These are phyloP conservation scores for Nakazawaea ernobii DNA, from an alignment of 805 yeast genomes.

Conservation along the genomic window DNA sequence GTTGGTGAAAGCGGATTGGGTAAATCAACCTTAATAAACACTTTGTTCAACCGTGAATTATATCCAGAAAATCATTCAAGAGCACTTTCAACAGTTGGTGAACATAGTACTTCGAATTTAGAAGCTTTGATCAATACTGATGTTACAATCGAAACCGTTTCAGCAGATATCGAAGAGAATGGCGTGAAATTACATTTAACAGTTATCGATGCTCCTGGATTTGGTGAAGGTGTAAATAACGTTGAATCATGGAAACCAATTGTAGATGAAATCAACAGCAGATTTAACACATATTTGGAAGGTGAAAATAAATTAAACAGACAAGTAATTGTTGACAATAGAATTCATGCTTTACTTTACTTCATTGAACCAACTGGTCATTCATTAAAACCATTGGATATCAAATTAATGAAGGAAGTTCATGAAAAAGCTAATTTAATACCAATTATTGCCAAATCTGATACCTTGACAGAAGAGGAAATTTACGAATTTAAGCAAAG, in stretches of 20 bases:
- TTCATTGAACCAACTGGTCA: conserved; percentile 98
- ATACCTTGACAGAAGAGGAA: conserved; percentile 87
- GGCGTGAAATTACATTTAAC: conserved; percentile 84
- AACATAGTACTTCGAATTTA: neutral
- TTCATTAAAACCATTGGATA: conserved; percentile 81
- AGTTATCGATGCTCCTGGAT: conserved; percentile 88
- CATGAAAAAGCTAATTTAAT: conserved; percentile 90
- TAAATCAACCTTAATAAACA: conserved; percentile 85
- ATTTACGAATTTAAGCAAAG: conserved; percentile 67
- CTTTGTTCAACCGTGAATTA: conserved; percentile 70
- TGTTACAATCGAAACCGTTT: conserved; percentile 54
- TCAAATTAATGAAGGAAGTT: conserved; percentile 79
- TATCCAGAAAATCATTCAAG: conserved; percentile 26
- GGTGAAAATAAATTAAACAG: conserved; percentile 81
- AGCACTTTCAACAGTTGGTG: neutral
- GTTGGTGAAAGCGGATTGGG: conserved; percentile 94
- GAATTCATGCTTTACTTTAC: conserved; percentile 90
- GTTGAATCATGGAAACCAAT: conserved; percentile 83
- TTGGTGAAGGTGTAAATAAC: conserved; percentile 85
- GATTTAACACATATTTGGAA: conserved; percentile 87
- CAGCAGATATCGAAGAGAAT: conserved; percentile 83
- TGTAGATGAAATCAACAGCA: conserved; percentile 77
- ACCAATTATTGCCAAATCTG: conserved; percentile 93
- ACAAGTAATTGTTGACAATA: conserved; percentile 63
- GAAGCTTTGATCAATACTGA: conserved; percentile 17